Percentiles rank a stretch among this genome's conserved stretches.
Conservation (phyloP, 2,329 filamentous ascomycete genomes). For the Alternaria gansuensis region DNA sequence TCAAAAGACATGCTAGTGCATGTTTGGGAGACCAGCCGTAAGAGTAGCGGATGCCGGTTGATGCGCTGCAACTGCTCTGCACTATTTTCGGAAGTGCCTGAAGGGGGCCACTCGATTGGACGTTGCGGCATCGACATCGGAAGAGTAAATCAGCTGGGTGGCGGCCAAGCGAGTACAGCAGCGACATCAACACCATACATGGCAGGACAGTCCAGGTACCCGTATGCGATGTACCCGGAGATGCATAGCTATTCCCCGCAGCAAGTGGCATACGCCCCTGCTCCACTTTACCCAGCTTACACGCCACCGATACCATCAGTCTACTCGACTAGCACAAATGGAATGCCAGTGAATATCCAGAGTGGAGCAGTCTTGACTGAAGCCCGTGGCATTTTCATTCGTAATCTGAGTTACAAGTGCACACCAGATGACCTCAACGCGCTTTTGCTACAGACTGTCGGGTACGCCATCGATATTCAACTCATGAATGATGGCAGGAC, state of each 20-base stretch:
- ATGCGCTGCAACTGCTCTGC: constrained; percentile 50
- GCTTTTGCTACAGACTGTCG: constrained; percentile 42
- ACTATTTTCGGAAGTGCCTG: constrained; percentile 37
- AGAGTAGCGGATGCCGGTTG: constrained; percentile 37
- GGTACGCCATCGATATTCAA: constrained; percentile 37
- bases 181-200: constrained; percentile 29
- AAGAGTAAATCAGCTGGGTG: constrained; percentile 36
- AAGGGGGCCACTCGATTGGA: constrained; percentile 40
- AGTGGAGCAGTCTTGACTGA: constrained; percentile 50
- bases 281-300: constrained; percentile 33
- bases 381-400: constrained; percentile 51
- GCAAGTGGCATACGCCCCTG: constrained; percentile 26
- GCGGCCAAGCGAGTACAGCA: constrained; percentile 16
- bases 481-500: constrained; percentile 39
- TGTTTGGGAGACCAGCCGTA: constrained; percentile 45
- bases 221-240: constrained; percentile 37
- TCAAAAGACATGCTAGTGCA: constrained; percentile 43
- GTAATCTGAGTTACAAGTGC: constrained; percentile 42
- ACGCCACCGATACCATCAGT: constrained; percentile 29
- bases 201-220: constrained; percentile 31
- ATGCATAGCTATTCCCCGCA: constrained; percentile 30
- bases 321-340: constrained; percentile 45
- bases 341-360: constrained; percentile 51
- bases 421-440: constrained; percentile 37
- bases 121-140: constrained; percentile 45